Conservation (phyloP, 2,329 filamentous ascomycete species). For the Colletotrichum tabaci region DNA sequence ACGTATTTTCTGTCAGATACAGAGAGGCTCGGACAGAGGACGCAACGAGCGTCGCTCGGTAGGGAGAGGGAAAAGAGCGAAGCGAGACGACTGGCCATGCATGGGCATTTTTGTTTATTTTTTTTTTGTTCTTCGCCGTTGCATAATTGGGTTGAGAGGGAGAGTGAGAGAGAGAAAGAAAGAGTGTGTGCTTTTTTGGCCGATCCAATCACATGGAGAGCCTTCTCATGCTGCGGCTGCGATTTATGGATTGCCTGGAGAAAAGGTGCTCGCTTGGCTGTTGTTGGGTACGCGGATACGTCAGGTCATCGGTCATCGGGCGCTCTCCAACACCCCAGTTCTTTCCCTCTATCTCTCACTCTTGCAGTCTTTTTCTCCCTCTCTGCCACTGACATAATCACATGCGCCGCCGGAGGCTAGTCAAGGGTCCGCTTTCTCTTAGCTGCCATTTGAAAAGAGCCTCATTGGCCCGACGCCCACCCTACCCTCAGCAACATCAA, state of each 20-base stretch:
- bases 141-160: not conserved
- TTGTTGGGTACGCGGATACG: conserved; percentile 7
- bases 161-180: not conserved
- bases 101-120: not conserved
- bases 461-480: conserved; percentile 23
- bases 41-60: not conserved
- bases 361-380: not conserved
- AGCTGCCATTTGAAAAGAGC: conserved; percentile 3
- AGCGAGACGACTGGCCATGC: not conserved
- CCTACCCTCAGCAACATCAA: not conserved
- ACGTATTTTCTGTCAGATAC: not conserved
- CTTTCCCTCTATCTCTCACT: conserved; percentile 1
- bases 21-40: conserved; percentile 3
- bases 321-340: conserved; percentile 2
- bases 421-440: not conserved
- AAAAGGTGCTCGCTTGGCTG: not conserved
- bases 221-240: not conserved
- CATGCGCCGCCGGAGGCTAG: conserved; percentile 25
- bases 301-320: conserved; percentile 28
- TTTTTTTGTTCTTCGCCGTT: not conserved
- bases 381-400: conserved; percentile 39
- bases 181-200: not conserved
- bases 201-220: conserved; percentile 29
- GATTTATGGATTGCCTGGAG: conserved; percentile 8
- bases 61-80: too few species aligned